Evolutionary conservation across 2,329 filamentous ascomycete genomes (phyloP), one percentile per base, ranked within the genome.

Genomic region (Stachybotrys echinatus): DNA sequence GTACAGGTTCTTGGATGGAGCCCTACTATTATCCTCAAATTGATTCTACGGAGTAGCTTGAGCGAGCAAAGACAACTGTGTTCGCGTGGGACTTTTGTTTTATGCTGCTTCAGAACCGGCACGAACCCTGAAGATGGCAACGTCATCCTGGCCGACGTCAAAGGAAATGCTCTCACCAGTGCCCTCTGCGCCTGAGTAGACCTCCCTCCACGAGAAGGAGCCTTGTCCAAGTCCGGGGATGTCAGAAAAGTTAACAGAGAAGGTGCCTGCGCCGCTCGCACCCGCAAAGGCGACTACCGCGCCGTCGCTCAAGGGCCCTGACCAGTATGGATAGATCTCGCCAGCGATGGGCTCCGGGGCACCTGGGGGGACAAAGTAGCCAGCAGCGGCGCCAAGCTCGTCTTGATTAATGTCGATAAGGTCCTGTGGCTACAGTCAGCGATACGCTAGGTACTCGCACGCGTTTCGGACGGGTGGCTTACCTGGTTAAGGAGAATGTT

Each of bases 211-310:
- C n/a, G 61, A 63, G 54, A 70, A 75, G 2, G 64, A 66, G 54
- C 59, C 61, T 7, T 66, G 64, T 1, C 67, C 65, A 4, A 65
- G 55, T 6, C 73, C 74, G n/a, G 65, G 67, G 5, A 68, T 59
- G n/a, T 66, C 54, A 48, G 72, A 67, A 52, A 77, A 74, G 51
- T 71, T 70, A 54, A 75, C 74, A 1, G 64, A 65, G 22, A 75
- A 62, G n/a, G 69, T 66, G 12, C 69, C 64, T 47, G 62, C 65
- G 48, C 69, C 71, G 45, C 61, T 67, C 12, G 71, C 55, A 1
- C 74, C 68, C 2, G 60, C 59, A 5, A 77, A 55, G n/a, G 65
- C 67, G 18, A 69, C 59, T 2, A 61, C 60, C 1, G 64, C 59
- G 19, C 73, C 66, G 12, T 65, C 64, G 27, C 60, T 63, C 6